These are phyloP conservation scores for Penicillium paradoxum DNA, from an alignment of 495 filamentous ascomycete species.

Conservation along the genomic window DNA sequence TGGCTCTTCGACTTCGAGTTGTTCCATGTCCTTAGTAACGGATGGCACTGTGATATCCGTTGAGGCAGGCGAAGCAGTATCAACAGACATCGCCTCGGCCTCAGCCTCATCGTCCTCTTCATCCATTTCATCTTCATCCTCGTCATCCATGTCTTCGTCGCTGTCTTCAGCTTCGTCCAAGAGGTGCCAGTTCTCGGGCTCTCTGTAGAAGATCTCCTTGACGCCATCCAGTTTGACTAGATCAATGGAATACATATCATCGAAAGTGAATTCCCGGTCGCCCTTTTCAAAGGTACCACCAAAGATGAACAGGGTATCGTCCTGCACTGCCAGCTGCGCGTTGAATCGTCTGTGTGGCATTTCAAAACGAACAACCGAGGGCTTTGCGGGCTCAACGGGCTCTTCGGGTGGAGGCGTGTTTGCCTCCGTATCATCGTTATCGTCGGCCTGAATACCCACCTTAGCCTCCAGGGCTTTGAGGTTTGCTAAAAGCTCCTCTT, in stretches of 20 bases:
- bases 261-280: conserved; percentile 89
- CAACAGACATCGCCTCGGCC: conserved; percentile 39
- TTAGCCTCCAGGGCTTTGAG: conserved; percentile 75
- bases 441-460: conserved; percentile 47
- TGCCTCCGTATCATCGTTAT: conserved; percentile 51
- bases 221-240: conserved; percentile 88
- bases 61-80: conserved; percentile 31
- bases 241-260: conserved; percentile 89
- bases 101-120: conserved; percentile 50
- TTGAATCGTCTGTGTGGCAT: conserved; percentile 89
- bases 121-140: conserved; percentile 59
- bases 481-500: conserved; percentile 83
- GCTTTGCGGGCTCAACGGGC: conserved; percentile 47
- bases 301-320: conserved; percentile 87
- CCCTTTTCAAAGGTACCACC: conserved; percentile 94
- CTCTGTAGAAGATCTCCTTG: conserved; percentile 77
- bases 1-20: conserved; percentile 54
- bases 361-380: conserved; percentile 54
- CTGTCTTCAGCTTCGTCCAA: conserved; percentile 57
- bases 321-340: conserved; percentile 81
- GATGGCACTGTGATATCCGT: conserved; percentile 36
- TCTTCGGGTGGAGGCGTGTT: conserved; percentile 42
- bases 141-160: conserved; percentile 67
- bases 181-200: conserved; percentile 82
- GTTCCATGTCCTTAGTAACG: conserved; percentile 55